Conservation (phyloP, 441 rosid species). For the Pelargonium myrrhifolium region DNA sequence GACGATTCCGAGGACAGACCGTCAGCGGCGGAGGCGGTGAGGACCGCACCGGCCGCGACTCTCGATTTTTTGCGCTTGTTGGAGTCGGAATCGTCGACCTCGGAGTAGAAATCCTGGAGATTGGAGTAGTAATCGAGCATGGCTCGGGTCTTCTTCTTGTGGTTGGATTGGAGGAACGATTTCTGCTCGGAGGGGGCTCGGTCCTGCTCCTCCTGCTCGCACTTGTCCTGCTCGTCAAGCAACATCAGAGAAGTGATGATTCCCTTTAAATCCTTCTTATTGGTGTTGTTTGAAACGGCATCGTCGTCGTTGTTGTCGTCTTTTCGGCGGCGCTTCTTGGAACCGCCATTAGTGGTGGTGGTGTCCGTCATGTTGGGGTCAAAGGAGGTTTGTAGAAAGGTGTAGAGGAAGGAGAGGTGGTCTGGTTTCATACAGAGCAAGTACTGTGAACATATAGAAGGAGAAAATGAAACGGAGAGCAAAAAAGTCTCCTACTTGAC, state of each 20-base stretch:
- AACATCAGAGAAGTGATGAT: conserved; percentile 54
- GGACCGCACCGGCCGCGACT: conserved; percentile 41
- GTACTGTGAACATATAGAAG: not conserved
- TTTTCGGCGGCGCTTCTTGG: not conserved
- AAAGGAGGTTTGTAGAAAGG: not conserved
- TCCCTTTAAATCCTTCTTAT: conserved; percentile 48
- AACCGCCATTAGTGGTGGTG: not conserved
- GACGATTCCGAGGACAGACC: conserved; percentile 12
- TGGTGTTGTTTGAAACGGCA: not conserved
- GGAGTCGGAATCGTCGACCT: conserved; percentile 34
- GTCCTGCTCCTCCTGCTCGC: conserved; percentile 29
- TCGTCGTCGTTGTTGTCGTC: not conserved
- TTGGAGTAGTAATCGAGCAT: conserved; percentile 54
- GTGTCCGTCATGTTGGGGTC: not conserved
- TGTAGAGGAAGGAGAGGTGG: not conserved
- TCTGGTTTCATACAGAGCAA: not conserved
- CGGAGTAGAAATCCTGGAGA: conserved; percentile 39
- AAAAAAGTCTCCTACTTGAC: too few species aligned
- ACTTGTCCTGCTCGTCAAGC: conserved; percentile 58
- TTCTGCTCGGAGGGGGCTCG: conserved; percentile 36
- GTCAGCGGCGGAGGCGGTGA: conserved; percentile 27
- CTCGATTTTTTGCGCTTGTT: conserved; percentile 31
- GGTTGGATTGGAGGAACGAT: conserved; percentile 39
- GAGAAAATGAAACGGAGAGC: not conserved
- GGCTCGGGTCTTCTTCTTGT: conserved; percentile 44